phyloP scores from a whole-genome alignment of 2,329 filamentous ascomycete species.

The Alternaria gansuensis region DNA sequence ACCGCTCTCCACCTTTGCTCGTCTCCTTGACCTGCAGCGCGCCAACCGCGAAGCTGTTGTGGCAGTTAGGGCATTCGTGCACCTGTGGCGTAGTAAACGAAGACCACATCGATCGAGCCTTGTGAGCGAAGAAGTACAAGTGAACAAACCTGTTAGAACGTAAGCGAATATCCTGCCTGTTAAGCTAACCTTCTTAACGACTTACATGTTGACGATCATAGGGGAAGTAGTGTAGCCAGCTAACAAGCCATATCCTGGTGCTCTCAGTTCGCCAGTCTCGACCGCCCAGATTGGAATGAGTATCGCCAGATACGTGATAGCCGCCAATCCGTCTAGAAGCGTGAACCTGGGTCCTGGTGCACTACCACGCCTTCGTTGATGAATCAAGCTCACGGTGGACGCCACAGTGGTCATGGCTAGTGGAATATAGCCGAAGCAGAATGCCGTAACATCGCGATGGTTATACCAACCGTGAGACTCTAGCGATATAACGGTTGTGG shows the following conservation, averaged over 20 bases:
- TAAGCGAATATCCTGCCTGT: not conserved
- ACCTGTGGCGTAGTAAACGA: constrained; percentile 1
- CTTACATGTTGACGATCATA: constrained; percentile 36
- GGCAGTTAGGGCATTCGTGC: constrained; percentile 33
- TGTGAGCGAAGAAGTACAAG: constrained; percentile 21
- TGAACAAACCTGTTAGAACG: constrained; percentile 23
- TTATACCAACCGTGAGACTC: constrained; percentile 5
- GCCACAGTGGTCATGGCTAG: constrained; percentile 22
- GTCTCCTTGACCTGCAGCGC: constrained; percentile 4
- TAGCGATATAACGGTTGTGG: constrained; percentile 20
- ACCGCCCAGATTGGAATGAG: constrained; percentile 27
- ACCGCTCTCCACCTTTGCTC: constrained; percentile 17
- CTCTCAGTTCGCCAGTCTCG: constrained; percentile 11
- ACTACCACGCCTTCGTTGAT: constrained; percentile 14
- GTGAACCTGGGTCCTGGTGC: constrained; percentile 12
- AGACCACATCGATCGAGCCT: constrained; percentile 6
- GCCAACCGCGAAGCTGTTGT: constrained; percentile 15
- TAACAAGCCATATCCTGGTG: constrained; percentile 21
- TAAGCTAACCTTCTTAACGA: not conserved
- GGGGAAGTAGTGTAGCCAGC: constrained; percentile 29
- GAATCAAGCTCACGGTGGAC: constrained; percentile 9
- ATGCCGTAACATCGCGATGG: constrained; percentile 12
- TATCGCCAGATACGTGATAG: constrained; percentile 18
- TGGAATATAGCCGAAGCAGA: constrained; percentile 31
- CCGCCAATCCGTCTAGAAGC: constrained; percentile 18